A percentile compares a stretch with the other conserved stretches of the same genome.
Conservation (phyloP, 768 basidiomycete species). For the Collybia sp. region DNA sequence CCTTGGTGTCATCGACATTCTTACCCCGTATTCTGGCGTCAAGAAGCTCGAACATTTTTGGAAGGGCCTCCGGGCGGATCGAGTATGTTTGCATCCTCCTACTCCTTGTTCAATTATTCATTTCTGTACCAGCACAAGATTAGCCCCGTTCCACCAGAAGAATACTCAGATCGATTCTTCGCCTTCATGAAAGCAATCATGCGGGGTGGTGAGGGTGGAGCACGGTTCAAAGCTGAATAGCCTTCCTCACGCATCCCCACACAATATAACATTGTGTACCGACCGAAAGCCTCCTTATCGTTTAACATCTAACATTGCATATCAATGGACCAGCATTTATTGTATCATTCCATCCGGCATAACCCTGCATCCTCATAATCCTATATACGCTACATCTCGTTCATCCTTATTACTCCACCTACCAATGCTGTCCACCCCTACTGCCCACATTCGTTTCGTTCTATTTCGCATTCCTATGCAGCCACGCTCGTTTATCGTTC, state of each 20-base stretch:
- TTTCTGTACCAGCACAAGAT: constrained; percentile 73
- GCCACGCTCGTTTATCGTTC: no score
- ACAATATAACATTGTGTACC: no score
- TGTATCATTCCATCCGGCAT: neutral
- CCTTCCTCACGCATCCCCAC: neutral
- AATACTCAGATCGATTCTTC: constrained; percentile 90
- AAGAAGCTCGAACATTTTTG: constrained; percentile 90
- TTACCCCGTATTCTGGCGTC: constrained; percentile 76
- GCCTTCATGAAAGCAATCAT: constrained; percentile 81
- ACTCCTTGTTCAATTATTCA: neutral
- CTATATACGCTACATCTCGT: neutral
- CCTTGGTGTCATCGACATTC: constrained; percentile 93
- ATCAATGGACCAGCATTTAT: neutral
- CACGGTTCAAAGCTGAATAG: constrained; percentile 34
- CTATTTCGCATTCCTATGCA: neutral
- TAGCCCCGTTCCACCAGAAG: constrained; percentile 82
- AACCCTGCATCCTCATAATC: neutral
- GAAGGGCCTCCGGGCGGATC: constrained; percentile 85
- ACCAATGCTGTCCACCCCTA: no score
- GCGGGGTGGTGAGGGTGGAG: constrained; percentile 71
- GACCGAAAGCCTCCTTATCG: neutral
- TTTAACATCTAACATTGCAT: neutral
- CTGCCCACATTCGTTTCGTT: neutral
- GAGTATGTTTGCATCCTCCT: constrained; percentile 48
- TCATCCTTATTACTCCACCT: no score